Conservation (phyloP, 192 early-diverging fungal species). For the Allomyces arbusculus region DNA sequence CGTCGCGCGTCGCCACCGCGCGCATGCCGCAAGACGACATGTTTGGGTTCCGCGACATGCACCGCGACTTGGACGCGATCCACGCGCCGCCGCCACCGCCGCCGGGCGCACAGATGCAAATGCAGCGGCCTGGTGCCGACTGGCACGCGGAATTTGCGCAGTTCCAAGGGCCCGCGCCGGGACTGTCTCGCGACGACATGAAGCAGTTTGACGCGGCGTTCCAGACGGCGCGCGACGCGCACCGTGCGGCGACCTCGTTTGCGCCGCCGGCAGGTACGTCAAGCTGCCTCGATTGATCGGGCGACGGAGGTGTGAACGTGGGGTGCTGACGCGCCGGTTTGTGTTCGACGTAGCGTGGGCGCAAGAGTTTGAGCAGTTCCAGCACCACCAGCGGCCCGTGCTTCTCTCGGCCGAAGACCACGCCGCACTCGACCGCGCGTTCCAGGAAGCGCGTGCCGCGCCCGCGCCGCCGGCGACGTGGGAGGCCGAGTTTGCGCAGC, state of each 20-base stretch:
- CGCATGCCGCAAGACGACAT: constrained; percentile 7
- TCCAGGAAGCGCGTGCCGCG: constrained; percentile 29
- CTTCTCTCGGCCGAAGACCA: constrained; percentile 20
- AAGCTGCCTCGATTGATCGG: not conserved
- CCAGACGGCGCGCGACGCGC: constrained; percentile 9
- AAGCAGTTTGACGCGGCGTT: constrained; percentile 21
- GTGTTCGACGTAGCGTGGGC: constrained; percentile 12
- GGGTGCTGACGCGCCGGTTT: no score
- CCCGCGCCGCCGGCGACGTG: not conserved
- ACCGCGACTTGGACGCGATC: constrained; percentile 39
- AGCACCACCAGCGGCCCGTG: constrained; percentile 9
- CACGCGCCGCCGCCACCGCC: constrained; percentile 8
- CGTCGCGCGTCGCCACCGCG: not conserved
- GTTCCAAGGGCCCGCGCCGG: constrained; percentile 16
- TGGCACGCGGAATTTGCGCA: constrained; percentile 56
- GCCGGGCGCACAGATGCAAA: constrained; percentile 1
- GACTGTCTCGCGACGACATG: constrained; percentile 8
- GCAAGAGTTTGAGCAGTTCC: constrained; percentile 23
- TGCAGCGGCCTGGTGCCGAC: constrained; percentile 12
- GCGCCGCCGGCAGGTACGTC: constrained; percentile 1
- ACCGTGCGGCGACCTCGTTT: not conserved
- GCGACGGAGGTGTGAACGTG: no score
- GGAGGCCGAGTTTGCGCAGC: constrained; percentile 1
- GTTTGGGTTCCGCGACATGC: constrained; percentile 53
- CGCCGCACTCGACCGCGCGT: constrained; percentile 51